These are phyloP conservation scores for Blastobotrys mokoenaii DNA, from an alignment of 805 yeast genomes.

Conservation along the genomic window DNA sequence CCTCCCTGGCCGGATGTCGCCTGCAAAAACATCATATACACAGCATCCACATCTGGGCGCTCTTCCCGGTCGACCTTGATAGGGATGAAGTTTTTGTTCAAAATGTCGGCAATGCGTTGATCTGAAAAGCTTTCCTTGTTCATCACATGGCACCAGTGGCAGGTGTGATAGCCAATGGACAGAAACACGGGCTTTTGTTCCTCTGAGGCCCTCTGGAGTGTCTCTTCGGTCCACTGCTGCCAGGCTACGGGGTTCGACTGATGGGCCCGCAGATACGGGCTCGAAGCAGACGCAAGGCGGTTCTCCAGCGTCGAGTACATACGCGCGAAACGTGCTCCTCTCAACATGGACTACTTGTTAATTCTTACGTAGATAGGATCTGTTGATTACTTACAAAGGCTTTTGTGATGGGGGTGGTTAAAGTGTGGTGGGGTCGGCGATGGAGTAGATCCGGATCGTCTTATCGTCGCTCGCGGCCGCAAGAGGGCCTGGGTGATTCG, in stretches of 20 bases:
- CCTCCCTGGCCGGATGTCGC: constrained; percentile 31
- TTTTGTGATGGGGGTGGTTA: no score
- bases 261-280: constrained; percentile 25
- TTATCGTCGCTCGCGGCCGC: constrained; percentile 62
- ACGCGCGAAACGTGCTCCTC: background rate
- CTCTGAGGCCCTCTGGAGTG: constrained; percentile 25
- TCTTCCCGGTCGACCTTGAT: constrained; percentile 32
- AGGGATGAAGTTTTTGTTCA: constrained; percentile 29
- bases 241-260: constrained; percentile 29
- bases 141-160: constrained; percentile 35
- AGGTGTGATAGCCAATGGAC: constrained; percentile 31
- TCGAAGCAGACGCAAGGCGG: constrained; percentile 11
- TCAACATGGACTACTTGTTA: no score
- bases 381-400: no score
- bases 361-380: no score
- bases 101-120: constrained; percentile 20
- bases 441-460: constrained; percentile 39
- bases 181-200: constrained; percentile 30
- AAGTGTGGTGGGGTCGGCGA: background rate
- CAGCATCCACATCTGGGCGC: constrained; percentile 33
- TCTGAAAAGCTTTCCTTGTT: constrained; percentile 27
- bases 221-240: constrained; percentile 30
- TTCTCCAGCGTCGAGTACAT: constrained; percentile 8
- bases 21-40: constrained; percentile 32
- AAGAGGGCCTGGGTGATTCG: constrained; percentile 27